Conservation (phyloP, 2,329 filamentous ascomycete species). For the Xylaria sp. region DNA sequence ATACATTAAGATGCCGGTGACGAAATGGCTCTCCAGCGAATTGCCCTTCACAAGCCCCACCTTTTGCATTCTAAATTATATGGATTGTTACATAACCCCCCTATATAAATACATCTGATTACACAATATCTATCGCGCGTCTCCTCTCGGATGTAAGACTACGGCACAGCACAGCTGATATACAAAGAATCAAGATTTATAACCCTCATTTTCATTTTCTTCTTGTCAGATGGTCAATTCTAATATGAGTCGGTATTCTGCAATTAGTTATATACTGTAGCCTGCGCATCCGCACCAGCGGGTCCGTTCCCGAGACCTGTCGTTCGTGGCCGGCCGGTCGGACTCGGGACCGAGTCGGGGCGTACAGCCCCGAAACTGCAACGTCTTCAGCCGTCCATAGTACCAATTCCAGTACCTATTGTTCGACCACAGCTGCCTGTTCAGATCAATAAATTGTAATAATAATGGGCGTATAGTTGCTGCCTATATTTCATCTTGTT, state of each 20-base stretch:
- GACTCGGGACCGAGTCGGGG: conserved; percentile 20
- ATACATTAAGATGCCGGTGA: neutral
- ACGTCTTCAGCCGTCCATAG: neutral
- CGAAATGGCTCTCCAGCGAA: neutral
- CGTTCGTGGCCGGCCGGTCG: neutral
- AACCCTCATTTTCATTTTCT: too few relatives aligned
- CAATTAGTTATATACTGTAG: too few relatives aligned
- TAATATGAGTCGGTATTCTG: too few relatives aligned
- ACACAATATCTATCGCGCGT: neutral
- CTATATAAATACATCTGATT: neutral
- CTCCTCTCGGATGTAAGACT: too few relatives aligned
- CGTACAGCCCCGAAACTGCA: conserved; percentile 12
- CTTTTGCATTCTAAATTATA: neutral
- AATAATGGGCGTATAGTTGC: neutral
- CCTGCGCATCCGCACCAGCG: too few relatives aligned
- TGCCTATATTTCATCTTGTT: neutral
- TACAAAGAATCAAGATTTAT: too few relatives aligned
- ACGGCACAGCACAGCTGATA: too few relatives aligned
- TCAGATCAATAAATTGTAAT: too few relatives aligned
- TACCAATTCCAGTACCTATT: too few relatives aligned
- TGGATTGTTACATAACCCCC: neutral
- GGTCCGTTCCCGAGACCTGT: neutral
- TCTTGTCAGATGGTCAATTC: too few relatives aligned
- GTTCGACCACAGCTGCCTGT: neutral
- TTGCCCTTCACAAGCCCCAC: neutral